phyloP scores from a whole-genome alignment of 2,329 filamentous ascomycete species.

The Verticillium dahliae region DNA sequence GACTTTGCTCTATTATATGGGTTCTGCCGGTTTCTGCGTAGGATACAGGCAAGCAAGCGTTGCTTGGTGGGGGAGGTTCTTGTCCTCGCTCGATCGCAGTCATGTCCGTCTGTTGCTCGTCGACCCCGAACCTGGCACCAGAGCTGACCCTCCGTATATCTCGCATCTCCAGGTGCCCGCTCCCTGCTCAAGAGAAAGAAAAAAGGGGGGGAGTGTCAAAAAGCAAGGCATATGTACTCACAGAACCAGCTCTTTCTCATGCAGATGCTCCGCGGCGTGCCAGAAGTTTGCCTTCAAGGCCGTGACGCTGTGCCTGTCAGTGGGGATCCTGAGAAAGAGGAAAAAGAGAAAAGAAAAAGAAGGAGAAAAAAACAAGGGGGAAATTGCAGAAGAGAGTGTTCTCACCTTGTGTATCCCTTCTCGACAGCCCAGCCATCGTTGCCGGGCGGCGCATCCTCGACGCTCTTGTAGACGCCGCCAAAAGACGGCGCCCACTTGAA shows the following conservation, averaged over 20 bases:
- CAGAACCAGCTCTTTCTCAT: slow-evolving; percentile 70
- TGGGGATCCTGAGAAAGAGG: not conserved
- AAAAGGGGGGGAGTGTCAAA: not conserved
- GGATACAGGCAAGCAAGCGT: not conserved
- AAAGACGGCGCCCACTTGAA: slow-evolving; percentile 95
- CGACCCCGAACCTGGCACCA: not conserved
- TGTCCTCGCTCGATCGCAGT: not conserved
- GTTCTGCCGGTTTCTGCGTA: not conserved
- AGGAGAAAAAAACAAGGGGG: not conserved
- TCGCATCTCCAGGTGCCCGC: not conserved
- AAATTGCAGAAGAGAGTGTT: slow-evolving; percentile 6
- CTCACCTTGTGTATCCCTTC: slow-evolving; percentile 77
- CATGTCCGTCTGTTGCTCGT: not conserved
- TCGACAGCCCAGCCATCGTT: slow-evolving; percentile 93
- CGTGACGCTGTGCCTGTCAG: slow-evolving; percentile 59
- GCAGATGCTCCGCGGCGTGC: slow-evolving; percentile 58
- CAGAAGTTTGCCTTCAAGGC: slow-evolving; percentile 90
- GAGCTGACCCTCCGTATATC: not conserved
- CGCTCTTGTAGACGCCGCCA: slow-evolving; percentile 78
- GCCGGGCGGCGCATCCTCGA: slow-evolving; percentile 70
- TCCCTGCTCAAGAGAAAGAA: not conserved
- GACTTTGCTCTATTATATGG: slow-evolving; percentile 1
- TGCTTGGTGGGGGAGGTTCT: not conserved
- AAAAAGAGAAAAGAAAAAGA: not conserved
- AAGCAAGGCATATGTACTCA: slow-evolving; percentile 48